A percentile compares a stretch with the other conserved stretches of the same genome.
phyloP scores from a whole-genome alignment of 805 yeast species.

The Lipomyces kockii region DNA sequence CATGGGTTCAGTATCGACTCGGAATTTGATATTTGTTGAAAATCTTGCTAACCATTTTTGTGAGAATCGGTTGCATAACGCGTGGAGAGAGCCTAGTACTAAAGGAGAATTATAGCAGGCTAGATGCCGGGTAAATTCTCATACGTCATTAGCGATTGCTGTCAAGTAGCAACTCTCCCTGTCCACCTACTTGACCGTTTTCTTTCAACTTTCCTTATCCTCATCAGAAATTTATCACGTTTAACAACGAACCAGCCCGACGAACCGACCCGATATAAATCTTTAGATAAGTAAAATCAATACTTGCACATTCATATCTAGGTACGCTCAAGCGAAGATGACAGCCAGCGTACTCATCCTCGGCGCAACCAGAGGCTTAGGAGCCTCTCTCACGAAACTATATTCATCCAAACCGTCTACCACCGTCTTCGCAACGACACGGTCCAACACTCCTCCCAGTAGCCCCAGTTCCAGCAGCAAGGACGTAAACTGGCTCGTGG shows the following conservation, averaged over 20 bases:
- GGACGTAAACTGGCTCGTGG: neutral
- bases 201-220: too few species aligned
- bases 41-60: conserved; percentile 1
- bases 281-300: neutral
- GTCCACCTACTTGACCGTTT: too few species aligned
- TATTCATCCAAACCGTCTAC: neutral
- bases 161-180: too few species aligned
- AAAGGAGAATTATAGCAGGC: too few species aligned
- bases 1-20: neutral
- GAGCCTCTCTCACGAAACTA: neutral
- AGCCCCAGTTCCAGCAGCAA: neutral
- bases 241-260: neutral
- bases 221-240: neutral
- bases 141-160: too few species aligned
- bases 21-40: neutral
- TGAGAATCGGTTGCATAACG: too few species aligned
- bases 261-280: neutral
- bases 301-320: neutral
- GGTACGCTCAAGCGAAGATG: neutral
- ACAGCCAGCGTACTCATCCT: neutral
- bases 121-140: neutral
- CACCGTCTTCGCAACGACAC: neutral
- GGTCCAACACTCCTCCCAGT: neutral
- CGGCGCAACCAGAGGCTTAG: neutral
- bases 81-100: too few species aligned